Base-by-base conservation (phyloP, 2,329 filamentous ascomycete species). In the Aureobasidium sp. region DNA sequence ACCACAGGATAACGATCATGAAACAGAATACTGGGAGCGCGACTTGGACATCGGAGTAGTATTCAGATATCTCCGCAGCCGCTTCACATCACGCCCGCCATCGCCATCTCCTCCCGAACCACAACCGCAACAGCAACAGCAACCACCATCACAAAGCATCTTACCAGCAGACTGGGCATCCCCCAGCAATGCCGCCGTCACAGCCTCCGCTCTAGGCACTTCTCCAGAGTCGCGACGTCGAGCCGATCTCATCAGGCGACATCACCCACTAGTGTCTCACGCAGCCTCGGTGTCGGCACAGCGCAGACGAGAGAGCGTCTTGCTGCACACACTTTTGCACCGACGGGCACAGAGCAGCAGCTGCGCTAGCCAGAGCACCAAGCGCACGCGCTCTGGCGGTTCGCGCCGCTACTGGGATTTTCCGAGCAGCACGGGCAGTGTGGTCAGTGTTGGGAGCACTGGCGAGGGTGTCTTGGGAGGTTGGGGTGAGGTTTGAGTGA, bases 371-470 rank as follows among this genome's bases (percentile, higher is more conserved):
- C 90, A 96, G 75, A 95, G 90, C 73, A 90, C 90, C 8, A 87
- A 88, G 72, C 85, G 87, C 68, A 86, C 79, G 61, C 76, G 77
- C 4, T 87, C 84, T 66, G 82, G 85, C 37, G 92, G 89, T 48
- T 90, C 87, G 49, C 79, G 91, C 59, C 90, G 96, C 72, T 97
- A 95, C 74, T 97, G 92, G 92, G 92, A 96, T 73, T 84, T 96
- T 66, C 53, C 53, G 17, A 90, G 90, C 29, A 92, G 89, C 61
- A 88, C 88, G 3, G 60, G 77, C 25, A 71, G 70, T 58, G 71
- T 68, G 41, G 70, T 70, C 60, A 70, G 69, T 56, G 64, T 57
- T 37, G 63, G 56, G 9, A 89, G 87, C 66, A 79, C 87, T 2
- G 82, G 83, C 52, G 84, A 82, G 42, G 87, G 86, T 1, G 84